These are phyloP conservation scores for Glutinoglossum americanum DNA, from an alignment of 495 filamentous ascomycete genomes.

Conservation along the genomic window DNA sequence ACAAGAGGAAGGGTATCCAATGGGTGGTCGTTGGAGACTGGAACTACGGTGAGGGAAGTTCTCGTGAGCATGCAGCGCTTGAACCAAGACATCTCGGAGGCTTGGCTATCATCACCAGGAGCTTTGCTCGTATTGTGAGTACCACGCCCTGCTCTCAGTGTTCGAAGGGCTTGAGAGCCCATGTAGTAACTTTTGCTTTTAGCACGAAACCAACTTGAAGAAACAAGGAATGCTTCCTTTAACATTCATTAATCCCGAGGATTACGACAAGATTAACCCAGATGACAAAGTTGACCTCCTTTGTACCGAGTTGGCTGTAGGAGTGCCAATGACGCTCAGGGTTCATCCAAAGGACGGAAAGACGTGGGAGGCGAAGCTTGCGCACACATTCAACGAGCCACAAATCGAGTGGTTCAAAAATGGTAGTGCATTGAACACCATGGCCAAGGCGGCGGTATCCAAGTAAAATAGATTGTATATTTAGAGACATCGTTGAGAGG, in stretches of 20 bases:
- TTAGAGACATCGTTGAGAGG: background rate
- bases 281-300: slow-evolving; percentile 79
- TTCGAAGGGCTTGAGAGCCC: background rate
- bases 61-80: slow-evolving; percentile 92
- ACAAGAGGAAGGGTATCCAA: slow-evolving; percentile 86
- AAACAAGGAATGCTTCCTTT: slow-evolving; percentile 99
- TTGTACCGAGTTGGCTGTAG: slow-evolving; percentile 79
- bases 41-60: slow-evolving; percentile 98
- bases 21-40: slow-evolving; percentile 99
- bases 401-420: slow-evolving; percentile 99
- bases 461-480: slow-evolving; percentile 1
- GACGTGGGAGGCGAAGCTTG: slow-evolving; percentile 60
- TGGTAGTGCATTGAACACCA: slow-evolving; percentile 90
- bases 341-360: slow-evolving; percentile 76
- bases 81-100: slow-evolving; percentile 95
- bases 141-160: background rate
- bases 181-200: slow-evolving; percentile 6
- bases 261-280: slow-evolving; percentile 92
- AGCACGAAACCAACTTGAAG: slow-evolving; percentile 99
- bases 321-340: slow-evolving; percentile 77
- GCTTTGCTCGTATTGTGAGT: slow-evolving; percentile 80
- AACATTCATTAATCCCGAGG: slow-evolving; percentile 80
- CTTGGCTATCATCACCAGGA: slow-evolving; percentile 87
- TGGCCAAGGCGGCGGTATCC: slow-evolving; percentile 46
- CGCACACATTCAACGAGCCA: slow-evolving; percentile 89